Percentiles rank a stretch among this genome's conserved stretches.
Evolutionary conservation across 306 rosid genomes (phyloP).

Genomic region (Quercus agrifolia): DNA sequence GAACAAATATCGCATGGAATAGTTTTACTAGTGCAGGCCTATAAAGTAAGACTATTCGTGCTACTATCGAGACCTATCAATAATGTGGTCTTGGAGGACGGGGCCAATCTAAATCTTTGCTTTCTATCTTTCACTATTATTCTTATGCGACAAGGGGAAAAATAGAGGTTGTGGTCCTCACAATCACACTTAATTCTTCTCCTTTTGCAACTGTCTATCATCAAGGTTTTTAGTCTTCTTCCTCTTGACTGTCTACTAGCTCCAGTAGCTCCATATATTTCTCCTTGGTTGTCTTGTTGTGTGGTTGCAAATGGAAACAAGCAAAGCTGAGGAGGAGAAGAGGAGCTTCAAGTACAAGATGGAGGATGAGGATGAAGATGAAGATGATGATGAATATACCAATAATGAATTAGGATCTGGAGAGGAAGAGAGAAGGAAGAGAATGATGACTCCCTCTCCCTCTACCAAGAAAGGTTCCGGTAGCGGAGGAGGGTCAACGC

Average conservation of each 20-base stretch:
- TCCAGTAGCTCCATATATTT: constrained; percentile 6
- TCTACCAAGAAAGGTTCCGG: constrained; percentile 42
- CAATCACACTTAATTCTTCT: constrained; percentile 15
- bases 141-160: constrained; percentile 23
- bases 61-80: constrained; percentile 24
- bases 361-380: constrained; percentile 38
- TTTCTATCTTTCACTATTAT: constrained; percentile 29
- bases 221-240: constrained; percentile 12
- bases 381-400: constrained; percentile 32
- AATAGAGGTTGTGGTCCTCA: constrained; percentile 57
- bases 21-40: not conserved
- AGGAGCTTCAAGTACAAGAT: constrained; percentile 35
- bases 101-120: constrained; percentile 10
- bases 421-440: constrained; percentile 50
- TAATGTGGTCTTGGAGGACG: not conserved
- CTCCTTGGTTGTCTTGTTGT: constrained; percentile 14
- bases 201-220: constrained; percentile 21
- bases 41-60: constrained; percentile 2
- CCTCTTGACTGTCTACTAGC: constrained; percentile 26
- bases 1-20: too few relatives aligned
- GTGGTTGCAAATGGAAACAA: constrained; percentile 43
- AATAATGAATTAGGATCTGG: constrained; percentile 26
- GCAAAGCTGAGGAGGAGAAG: constrained; percentile 63
- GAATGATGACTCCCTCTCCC: constrained; percentile 19
- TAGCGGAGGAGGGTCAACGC: constrained; percentile 44